These are phyloP conservation scores for Ormosia emarginata DNA, from an alignment of 306 rosid genomes.

Conservation along the genomic window DNA sequence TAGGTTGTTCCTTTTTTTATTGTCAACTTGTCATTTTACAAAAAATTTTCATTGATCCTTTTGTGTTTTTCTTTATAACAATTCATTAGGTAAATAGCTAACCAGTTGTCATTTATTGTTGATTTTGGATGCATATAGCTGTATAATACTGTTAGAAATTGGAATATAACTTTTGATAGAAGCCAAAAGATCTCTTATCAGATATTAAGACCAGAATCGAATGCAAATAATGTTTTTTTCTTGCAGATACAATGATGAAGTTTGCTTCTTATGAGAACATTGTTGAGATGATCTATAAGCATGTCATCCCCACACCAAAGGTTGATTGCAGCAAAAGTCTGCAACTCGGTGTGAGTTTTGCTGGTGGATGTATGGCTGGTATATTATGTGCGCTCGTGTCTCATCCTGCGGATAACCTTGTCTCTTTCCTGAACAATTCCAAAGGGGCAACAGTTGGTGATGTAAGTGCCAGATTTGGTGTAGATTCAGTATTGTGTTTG, in stretches of 20 bases:
- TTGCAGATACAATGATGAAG: constrained; percentile 95
- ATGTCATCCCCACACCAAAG: constrained; percentile 72
- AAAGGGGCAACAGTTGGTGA: constrained; percentile 88
- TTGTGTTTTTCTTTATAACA: background rate
- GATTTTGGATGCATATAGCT: background rate
- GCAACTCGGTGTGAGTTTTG: constrained; percentile 86
- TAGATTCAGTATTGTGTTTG: background rate
- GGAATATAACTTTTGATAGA: background rate
- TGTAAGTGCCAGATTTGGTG: constrained; percentile 39
- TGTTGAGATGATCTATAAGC: constrained; percentile 77
- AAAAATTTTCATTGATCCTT: background rate
- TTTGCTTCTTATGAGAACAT: constrained; percentile 88
- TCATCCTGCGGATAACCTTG: constrained; percentile 95
- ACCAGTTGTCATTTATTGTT: background rate
- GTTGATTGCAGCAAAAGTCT: constrained; percentile 60
- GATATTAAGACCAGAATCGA: background rate
- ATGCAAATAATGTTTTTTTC: background rate
- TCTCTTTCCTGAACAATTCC: constrained; percentile 89
- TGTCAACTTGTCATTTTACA: background rate
- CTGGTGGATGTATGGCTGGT: constrained; percentile 90
- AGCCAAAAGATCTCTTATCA: background rate
- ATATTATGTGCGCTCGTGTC: constrained; percentile 84
- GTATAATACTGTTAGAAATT: background rate
- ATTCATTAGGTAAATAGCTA: background rate
- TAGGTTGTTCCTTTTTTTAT: background rate